Percentiles rank a stretch among this genome's conserved stretches.
phyloP scores from a whole-genome alignment of 202 grass and related monocot genomes.

The Carex arenaria region DNA sequence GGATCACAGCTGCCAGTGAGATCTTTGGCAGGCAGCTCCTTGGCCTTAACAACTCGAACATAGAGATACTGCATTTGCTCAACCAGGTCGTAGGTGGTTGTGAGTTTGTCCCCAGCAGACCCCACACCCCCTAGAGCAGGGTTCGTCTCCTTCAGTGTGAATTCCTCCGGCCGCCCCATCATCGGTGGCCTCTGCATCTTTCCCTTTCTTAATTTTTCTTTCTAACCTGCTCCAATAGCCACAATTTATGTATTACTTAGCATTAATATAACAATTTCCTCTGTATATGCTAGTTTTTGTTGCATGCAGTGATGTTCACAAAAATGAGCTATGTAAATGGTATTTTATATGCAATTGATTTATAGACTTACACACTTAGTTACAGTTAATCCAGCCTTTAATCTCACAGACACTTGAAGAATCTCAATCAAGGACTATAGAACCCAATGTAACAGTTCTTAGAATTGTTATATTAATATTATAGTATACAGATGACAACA shows the following conservation, averaged over 20 bases:
- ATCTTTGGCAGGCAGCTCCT: conserved; percentile 46
- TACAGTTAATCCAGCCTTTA: not conserved
- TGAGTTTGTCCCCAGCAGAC: conserved; percentile 44
- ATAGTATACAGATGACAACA: not conserved
- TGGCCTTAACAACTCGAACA: conserved; percentile 54
- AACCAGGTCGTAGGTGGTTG: conserved; percentile 48
- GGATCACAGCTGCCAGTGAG: conserved; percentile 46
- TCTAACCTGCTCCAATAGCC: not conserved
- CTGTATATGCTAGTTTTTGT: not conserved
- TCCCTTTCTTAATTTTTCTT: not conserved
- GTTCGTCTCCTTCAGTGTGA: conserved; percentile 38
- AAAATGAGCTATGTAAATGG: not conserved
- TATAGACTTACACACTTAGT: not conserved
- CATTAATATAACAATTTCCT: not conserved
- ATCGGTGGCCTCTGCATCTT: conserved; percentile 49
- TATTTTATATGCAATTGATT: conserved; percentile 2
- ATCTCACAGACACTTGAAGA: not conserved
- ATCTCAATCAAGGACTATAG: not conserved
- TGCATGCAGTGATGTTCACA: not conserved
- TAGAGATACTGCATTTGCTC: conserved; percentile 65
- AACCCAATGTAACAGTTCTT: not conserved
- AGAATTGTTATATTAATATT: not conserved
- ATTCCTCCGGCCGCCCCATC: conserved; percentile 47
- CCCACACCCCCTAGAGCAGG: conserved; percentile 46
- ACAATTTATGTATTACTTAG: not conserved